Evolutionary conservation across 2,329 filamentous ascomycete species (phyloP), one percentile per base, ranked within the genome.

Genomic region (Trichoderma sp.): DNA sequence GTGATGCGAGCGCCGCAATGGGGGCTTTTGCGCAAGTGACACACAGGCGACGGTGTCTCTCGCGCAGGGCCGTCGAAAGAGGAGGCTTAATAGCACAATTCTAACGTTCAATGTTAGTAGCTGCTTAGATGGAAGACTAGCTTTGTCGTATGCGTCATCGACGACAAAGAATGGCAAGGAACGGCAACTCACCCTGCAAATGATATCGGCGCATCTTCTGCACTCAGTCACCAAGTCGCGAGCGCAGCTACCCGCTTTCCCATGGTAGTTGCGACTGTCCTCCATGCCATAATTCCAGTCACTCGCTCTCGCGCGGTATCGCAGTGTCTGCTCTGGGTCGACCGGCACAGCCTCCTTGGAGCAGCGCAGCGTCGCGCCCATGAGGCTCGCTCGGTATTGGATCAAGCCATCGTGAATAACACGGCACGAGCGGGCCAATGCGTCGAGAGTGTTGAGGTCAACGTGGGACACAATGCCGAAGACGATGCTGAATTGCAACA

Each of bases 71-170:
- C 36, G 86, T 84, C 2, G 87, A 85, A 3, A 91, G 89, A 0
- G 93, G 94, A 0, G 92, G 90, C 81, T 98, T 97, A 77, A 93
- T 92, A 6, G 91, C 91, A 81, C 95, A 98, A 76, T 98, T 98
- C 94, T 97, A 80, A 67, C 60, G 7, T 12, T 34, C 34, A 57
- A 21, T 14, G 58, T 67, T n/a, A 56, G 47, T 34, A 43, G 34
- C 7, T 71, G 36, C 63, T 26, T 8, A 32, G n/a, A 18, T 15
- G 62, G 24, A 32, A 15, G 30, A 12, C 18, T 1, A n/a, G n/a
- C 18, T 21, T 15, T 21, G 43, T 47, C n/a, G n/a, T 51, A 21
- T 51, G 43, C 43, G 9, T 64, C 39, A 43, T 26, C 6, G 21
- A 61, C 6, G 1, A 61, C n/a, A 28, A 30, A 47, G 15, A 47